phyloP scores from a whole-genome alignment of 2,329 filamentous ascomycete species.

The Arthrobotrys entomopaga region DNA sequence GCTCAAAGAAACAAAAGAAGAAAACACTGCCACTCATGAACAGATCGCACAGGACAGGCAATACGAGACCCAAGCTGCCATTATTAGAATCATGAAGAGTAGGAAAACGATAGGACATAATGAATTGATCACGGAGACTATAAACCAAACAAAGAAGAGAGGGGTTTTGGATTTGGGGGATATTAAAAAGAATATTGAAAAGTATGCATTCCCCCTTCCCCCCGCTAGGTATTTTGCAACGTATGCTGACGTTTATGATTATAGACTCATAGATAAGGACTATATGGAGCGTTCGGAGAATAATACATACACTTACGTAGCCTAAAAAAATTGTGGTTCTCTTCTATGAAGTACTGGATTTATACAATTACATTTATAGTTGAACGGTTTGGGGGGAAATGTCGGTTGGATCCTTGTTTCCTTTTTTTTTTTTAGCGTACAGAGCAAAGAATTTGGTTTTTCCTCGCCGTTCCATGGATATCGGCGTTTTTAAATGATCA shows the following conservation, averaged over 20 bases:
- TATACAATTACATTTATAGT: not conserved
- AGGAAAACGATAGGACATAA: constrained; percentile 85
- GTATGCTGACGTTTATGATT: constrained; percentile 59
- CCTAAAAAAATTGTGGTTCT: constrained; percentile 63
- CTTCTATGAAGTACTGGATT: not conserved
- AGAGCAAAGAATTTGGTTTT: too few relatives aligned
- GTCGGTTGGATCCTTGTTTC: too few relatives aligned
- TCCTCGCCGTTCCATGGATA: too few relatives aligned
- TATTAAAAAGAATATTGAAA: constrained; percentile 98
- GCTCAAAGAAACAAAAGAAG: constrained; percentile 91
- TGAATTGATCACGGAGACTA: constrained; percentile 91
- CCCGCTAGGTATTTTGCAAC: constrained; percentile 4
- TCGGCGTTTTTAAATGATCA: too few relatives aligned
- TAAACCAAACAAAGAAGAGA: constrained; percentile 85
- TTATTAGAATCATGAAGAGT: constrained; percentile 97
- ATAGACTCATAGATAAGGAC: constrained; percentile 88
- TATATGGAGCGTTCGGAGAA: constrained; percentile 83
- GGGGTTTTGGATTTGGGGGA: constrained; percentile 85
- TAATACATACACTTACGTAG: constrained; percentile 76
- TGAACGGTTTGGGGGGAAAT: too few relatives aligned
- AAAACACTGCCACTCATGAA: constrained; percentile 94
- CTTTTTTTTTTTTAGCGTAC: too few relatives aligned
- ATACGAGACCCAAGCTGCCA: constrained; percentile 95
- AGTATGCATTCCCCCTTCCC: constrained; percentile 67
- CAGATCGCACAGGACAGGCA: constrained; percentile 87